Evolutionary conservation across 495 filamentous ascomycete genomes (phyloP).

Genomic region (Aspergillus bridgeri): DNA sequence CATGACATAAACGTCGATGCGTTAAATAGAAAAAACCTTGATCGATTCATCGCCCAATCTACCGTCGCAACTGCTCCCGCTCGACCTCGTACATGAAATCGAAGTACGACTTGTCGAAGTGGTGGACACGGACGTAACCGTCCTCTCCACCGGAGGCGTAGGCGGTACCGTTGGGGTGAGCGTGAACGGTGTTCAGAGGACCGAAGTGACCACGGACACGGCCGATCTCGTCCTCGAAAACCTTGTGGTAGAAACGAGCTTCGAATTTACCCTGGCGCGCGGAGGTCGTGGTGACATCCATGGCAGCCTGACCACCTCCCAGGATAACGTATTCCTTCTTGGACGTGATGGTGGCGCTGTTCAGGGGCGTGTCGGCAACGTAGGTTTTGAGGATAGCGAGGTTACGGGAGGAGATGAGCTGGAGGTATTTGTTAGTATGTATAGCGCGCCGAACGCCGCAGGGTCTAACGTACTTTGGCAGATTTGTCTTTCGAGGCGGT

Average conservation of each 20-base stretch:
- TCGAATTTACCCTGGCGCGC: conserved; percentile 97
- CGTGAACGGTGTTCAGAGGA: conserved; percentile 84
- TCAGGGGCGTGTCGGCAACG: conserved; percentile 89
- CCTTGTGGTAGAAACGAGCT: conserved; percentile 97
- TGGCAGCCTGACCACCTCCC: conserved; percentile 95
- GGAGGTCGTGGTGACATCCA: conserved; percentile 97
- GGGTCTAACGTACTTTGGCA: conserved; percentile 62
- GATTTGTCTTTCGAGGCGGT: conserved; percentile 97
- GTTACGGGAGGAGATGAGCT: conserved; percentile 77
- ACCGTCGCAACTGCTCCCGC: conserved; percentile 55
- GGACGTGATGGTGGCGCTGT: conserved; percentile 86
- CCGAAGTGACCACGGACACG: conserved; percentile 96
- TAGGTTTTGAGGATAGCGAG: conserved; percentile 93
- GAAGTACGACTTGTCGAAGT: conserved; percentile 97
- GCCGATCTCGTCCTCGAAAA: conserved; percentile 98
- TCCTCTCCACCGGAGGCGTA: conserved; percentile 96
- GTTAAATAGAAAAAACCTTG: conserved; percentile 19
- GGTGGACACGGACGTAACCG: conserved; percentile 96
- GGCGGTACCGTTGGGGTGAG: conserved; percentile 82
- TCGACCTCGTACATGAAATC: conserved; percentile 99
- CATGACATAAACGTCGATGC: conserved; percentile 44
- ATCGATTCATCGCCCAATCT: conserved; percentile 20
- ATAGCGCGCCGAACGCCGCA: conserved; percentile 1
- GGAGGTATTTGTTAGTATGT: conserved; percentile 12
- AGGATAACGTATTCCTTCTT: conserved; percentile 97